Evolutionary conservation across 495 filamentous ascomycete genomes (phyloP), one percentile per base, ranked within the genome.

Genomic region (Neurospora sublineolata): DNA sequence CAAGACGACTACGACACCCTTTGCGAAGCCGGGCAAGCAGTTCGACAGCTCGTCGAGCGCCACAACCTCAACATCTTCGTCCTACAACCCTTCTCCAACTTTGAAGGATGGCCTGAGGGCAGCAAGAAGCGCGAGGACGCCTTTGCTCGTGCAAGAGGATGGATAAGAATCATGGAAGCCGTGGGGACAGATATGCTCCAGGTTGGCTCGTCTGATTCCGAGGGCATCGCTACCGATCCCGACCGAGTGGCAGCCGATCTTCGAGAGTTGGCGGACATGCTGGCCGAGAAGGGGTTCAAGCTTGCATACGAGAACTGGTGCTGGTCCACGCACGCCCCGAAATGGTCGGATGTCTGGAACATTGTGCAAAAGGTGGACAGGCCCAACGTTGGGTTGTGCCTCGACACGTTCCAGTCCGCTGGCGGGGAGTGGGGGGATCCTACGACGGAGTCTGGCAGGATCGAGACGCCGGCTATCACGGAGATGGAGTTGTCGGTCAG

Each of bases 261-360:
- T 0, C 82, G 81, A 27, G 82, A 88, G 69, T 82, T 94, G 20
- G 87, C 87, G 14, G 89, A 92, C 67, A 78, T 92, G 71, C 86
- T 92, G 3, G 85, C 87, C 4, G 74, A 80, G 30, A 82, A 85
- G 33, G 82, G 83, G 0, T 86, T 87, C 73, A 82, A 87, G 10
- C 79, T 94, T 12, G 91, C 91, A 1, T 94, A 94, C 72, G 92
- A 94, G 78, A 93, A 94, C 73, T 93, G 92, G 91, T 93, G 91
- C 80, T 94, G 92, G 93, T 89, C 90, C 1, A 89, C 90, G 0
- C 86, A 88, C 37, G 91, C 91, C 0, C 88, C 88, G 6, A 84
- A 79, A 8, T 94, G 91, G 91, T 84, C 83, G 70, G 83, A 87
- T 36, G 88, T 89, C 14, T 93, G 89, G 88, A 82, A 87, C 1